A percentile compares a stretch with the other conserved stretches of the same genome.
Evolutionary conservation across 2,329 filamentous ascomycete genomes (phyloP).

Genomic region (Colletotrichum spinosum): DNA sequence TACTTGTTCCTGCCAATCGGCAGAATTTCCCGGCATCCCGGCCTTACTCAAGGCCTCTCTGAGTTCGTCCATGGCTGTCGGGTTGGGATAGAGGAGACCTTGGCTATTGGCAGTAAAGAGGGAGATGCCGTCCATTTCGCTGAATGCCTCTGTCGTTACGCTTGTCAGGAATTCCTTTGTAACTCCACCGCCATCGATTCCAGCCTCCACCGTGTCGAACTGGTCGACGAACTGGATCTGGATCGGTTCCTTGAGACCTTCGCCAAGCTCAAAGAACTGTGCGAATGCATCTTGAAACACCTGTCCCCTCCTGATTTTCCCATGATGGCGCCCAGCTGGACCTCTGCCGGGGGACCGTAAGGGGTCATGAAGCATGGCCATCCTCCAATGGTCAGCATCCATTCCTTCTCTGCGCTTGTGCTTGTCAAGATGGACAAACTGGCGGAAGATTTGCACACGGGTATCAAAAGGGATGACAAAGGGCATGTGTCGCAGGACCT

Average conservation of each 20-base stretch:
- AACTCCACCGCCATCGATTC: constrained; percentile 96
- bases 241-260: constrained; percentile 91
- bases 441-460: constrained; percentile 89
- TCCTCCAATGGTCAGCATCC: constrained; percentile 54
- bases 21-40: constrained; percentile 63
- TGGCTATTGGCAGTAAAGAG: constrained; percentile 84
- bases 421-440: constrained; percentile 91
- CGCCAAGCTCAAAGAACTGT: constrained; percentile 84
- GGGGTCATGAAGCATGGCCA: constrained; percentile 38
- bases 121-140: constrained; percentile 65
- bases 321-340: constrained; percentile 73
- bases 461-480: constrained; percentile 96
- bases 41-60: constrained; percentile 66
- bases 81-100: constrained; percentile 90
- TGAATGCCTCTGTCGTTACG: constrained; percentile 87
- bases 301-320: constrained; percentile 80
- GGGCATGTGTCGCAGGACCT: constrained; percentile 94
- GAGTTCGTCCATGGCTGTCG: constrained; percentile 77
- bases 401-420: constrained; percentile 74
- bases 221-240: constrained; percentile 96
- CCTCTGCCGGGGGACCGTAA: constrained; percentile 45
- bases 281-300: constrained; percentile 89
- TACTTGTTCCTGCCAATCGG: constrained; percentile 68
- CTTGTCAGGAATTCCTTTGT: constrained; percentile 97
- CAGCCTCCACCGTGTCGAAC: constrained; percentile 87